Evolutionary conservation across 2,329 filamentous ascomycete species (phyloP).

Genomic region (Berkeleyomyces basicola): DNA sequence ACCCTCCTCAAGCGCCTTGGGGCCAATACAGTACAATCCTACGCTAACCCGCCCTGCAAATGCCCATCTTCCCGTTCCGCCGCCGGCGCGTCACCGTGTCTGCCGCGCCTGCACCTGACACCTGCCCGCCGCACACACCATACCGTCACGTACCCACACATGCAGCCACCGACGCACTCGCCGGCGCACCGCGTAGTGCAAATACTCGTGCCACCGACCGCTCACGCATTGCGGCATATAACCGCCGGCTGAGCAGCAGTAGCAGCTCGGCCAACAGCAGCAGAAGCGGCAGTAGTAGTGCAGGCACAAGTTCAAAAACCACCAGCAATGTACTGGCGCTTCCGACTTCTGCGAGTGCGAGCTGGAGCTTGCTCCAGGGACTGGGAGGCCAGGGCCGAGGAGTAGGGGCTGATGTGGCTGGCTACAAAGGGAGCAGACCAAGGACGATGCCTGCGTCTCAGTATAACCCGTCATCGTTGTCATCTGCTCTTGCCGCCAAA

Average conservation of each 20-base stretch:
- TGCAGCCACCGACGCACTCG: conserved; percentile 13
- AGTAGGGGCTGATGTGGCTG: too few species aligned
- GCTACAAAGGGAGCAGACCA: neutral
- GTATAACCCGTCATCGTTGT: neutral
- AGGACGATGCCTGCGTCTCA: neutral
- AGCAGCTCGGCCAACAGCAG: neutral
- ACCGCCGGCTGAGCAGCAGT: neutral
- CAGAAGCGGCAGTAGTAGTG: neutral
- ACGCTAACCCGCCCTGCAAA: neutral
- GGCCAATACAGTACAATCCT: too few species aligned
- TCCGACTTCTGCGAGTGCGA: neutral
- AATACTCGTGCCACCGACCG: conserved; percentile 5
- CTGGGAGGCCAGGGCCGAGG: neutral
- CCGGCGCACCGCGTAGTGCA: conserved; percentile 7
- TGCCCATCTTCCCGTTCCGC: conserved; percentile 14
- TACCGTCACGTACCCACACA: conserved; percentile 14
- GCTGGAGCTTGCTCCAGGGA: neutral
- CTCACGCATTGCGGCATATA: conserved; percentile 7
- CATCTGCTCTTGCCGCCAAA: neutral
- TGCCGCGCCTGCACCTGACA: neutral
- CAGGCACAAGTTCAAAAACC: neutral
- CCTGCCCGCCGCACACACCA: neutral
- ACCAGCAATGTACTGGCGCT: neutral
- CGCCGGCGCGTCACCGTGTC: conserved; percentile 5
- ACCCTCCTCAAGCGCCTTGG: neutral